Percentiles rank a stretch among this genome's conserved stretches.
Conservation (phyloP, 192 early-diverging fungal genomes). For the Coemansia sp. region DNA sequence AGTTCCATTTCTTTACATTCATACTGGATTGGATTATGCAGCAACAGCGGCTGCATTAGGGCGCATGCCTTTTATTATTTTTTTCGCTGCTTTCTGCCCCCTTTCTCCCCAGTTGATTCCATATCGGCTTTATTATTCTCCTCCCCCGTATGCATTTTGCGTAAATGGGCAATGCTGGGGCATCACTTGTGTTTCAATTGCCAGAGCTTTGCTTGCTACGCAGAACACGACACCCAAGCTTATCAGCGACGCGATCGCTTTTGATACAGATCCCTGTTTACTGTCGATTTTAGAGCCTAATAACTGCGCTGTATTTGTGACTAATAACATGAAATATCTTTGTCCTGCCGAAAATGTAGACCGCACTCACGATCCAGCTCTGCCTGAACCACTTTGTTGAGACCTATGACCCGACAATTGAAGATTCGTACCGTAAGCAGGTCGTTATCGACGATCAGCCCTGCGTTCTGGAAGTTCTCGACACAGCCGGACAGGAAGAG, state of each 20-base stretch:
- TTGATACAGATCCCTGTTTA: neutral
- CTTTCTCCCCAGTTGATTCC: neutral
- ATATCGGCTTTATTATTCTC: neutral
- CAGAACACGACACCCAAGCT: no score
- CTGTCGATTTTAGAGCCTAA: neutral
- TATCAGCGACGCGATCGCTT: no score
- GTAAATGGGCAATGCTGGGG: no score
- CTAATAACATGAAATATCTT: neutral
- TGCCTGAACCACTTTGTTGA: slow-evolving; percentile 68
- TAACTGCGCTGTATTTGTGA: neutral
- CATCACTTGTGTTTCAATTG: no score
- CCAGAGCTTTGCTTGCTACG: no score
- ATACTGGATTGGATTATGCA: slow-evolving; percentile 2
- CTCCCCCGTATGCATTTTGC: neutral
- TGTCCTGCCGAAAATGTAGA: slow-evolving; percentile 37
- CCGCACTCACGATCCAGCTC: slow-evolving; percentile 66
- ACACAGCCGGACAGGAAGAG: slow-evolving; percentile 91
- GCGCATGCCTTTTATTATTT: neutral
- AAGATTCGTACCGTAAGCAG: slow-evolving; percentile 97
- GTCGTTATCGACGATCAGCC: slow-evolving; percentile 96
- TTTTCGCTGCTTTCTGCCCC: no score
- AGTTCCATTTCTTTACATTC: neutral
- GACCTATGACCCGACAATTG: slow-evolving; percentile 98
- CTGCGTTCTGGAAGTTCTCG: slow-evolving; percentile 95
- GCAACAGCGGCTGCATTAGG: neutral